Evolutionary conservation across 805 yeast genomes (phyloP).

Genomic region (Candida koratica): DNA sequence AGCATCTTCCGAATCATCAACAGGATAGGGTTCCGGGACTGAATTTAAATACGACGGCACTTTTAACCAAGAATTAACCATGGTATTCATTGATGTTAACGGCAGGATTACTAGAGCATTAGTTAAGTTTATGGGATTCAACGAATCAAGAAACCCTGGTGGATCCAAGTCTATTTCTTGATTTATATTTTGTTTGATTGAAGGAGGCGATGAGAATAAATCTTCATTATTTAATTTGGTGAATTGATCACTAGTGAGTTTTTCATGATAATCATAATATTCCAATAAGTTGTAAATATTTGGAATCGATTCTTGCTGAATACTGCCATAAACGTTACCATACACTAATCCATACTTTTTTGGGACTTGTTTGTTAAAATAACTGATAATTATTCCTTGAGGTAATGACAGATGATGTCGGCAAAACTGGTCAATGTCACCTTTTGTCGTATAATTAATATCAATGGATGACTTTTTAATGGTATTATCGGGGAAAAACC

Average conservation of each 20-base stretch:
- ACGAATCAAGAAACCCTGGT: constrained; percentile 16
- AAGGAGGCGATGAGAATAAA: constrained; percentile 14
- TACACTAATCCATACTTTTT: constrained; percentile 34
- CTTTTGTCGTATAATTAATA: constrained; percentile 13
- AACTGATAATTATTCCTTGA: constrained; percentile 26
- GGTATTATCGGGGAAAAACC: constrained; percentile 19
- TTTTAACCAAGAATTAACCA: constrained; percentile 22
- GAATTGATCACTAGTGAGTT: constrained; percentile 18
- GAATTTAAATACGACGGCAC: constrained; percentile 18
- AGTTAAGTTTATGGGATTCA: constrained; percentile 34
- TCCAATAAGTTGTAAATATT: constrained; percentile 32
- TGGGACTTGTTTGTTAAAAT: constrained; percentile 22
- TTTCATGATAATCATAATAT: constrained; percentile 26
- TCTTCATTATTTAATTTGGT: constrained; percentile 16
- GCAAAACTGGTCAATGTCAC: constrained; percentile 19
- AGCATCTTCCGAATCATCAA: constrained; percentile 11
- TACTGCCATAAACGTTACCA: constrained; percentile 6
- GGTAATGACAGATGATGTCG: neutral
- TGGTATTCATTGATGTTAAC: constrained; percentile 32
- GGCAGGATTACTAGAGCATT: constrained; percentile 38
- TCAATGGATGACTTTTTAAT: constrained; percentile 29
- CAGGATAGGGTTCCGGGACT: constrained; percentile 9
- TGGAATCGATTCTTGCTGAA: constrained; percentile 13
- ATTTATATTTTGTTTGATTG: constrained; percentile 14
- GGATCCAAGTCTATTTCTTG: constrained; percentile 12